Percentiles rank a stretch among this genome's conserved stretches.
These are phyloP conservation scores for Penicillium atrosanguineum DNA, from an alignment of 495 filamentous ascomycete species.

Conservation along the genomic window DNA sequence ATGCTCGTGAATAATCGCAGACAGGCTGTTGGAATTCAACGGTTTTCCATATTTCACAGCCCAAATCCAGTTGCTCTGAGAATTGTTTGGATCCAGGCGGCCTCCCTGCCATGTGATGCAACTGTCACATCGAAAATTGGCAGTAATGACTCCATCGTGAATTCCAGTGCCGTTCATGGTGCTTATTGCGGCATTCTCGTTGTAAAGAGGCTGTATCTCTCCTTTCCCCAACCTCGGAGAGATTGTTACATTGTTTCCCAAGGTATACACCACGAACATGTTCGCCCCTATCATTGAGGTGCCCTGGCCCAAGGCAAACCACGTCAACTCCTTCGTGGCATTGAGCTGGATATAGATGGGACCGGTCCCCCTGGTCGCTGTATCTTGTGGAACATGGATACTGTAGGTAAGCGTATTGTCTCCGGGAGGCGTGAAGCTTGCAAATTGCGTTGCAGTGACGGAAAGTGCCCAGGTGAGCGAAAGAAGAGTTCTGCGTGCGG, in stretches of 20 bases:
- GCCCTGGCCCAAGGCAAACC: conserved; percentile 68
- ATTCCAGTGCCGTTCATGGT: conserved; percentile 63
- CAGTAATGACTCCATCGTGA: conserved; percentile 51
- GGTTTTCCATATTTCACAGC: conserved; percentile 58
- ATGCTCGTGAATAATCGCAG: conserved; percentile 57
- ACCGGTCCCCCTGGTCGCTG: conserved; percentile 23
- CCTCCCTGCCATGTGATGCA: conserved; percentile 58
- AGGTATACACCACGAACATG: conserved; percentile 69
- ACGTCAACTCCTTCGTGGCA: conserved; percentile 56
- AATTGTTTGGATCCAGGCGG: conserved; percentile 39
- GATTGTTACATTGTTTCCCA: conserved; percentile 59
- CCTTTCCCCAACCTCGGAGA: conserved; percentile 58
- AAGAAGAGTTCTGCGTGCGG: not conserved
- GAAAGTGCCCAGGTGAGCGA: conserved; percentile 1
- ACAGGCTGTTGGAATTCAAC: conserved; percentile 50
- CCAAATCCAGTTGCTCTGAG: conserved; percentile 61
- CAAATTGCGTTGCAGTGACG: conserved; percentile 20
- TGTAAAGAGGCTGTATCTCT: conserved; percentile 51
- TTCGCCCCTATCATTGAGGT: conserved; percentile 58
- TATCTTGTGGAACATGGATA: conserved; percentile 31
- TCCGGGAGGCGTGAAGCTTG: conserved; percentile 23
- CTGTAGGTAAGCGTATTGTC: conserved; percentile 31
- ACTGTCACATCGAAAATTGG: conserved; percentile 59
- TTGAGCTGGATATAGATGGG: conserved; percentile 64
- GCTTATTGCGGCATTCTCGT: conserved; percentile 47